Conservation (phyloP, 805 yeast species). For the Lipomyces lipofer region DNA sequence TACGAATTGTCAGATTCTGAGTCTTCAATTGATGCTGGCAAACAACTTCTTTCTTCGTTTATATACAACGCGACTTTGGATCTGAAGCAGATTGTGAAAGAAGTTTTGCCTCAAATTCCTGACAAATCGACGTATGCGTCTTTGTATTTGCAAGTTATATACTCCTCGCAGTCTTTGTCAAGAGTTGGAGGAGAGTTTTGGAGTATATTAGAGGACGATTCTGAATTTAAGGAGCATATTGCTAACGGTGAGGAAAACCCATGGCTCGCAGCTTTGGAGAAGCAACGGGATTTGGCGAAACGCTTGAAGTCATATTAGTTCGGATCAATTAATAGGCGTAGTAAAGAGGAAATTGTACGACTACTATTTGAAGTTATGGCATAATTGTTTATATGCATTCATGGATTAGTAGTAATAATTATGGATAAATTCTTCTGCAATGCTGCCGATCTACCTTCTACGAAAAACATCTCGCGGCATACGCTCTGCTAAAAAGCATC, state of each 20-base stretch:
- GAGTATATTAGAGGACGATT: conserved; percentile 28
- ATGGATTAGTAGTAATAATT: no score
- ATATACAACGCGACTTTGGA: conserved; percentile 33
- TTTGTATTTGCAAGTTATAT: conserved; percentile 75
- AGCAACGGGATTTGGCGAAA: conserved; percentile 31
- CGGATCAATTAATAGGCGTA: no score
- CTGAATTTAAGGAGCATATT: conserved; percentile 1
- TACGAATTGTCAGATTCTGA: not conserved
- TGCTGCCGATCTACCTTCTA: no score
- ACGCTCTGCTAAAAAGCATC: no score
- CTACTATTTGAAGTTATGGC: conserved; percentile 43
- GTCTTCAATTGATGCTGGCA: conserved; percentile 17
- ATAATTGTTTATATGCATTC: no score
- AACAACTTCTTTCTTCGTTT: conserved; percentile 36
- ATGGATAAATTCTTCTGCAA: no score
- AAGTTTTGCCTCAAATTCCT: conserved; percentile 36
- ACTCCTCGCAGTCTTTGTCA: conserved; percentile 83
- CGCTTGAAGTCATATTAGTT: conserved; percentile 21
- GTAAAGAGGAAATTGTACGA: conserved; percentile 4
- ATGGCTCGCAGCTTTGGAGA: conserved; percentile 32
- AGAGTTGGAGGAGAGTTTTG: conserved; percentile 73
- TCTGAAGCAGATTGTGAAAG: conserved; percentile 31
- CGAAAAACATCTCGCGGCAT: no score
- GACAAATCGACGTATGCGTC: conserved; percentile 50
- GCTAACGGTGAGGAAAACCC: conserved; percentile 19